Evolutionary conservation across 106 monocot species (phyloP).

Genomic region (Triglochin maritima): DNA sequence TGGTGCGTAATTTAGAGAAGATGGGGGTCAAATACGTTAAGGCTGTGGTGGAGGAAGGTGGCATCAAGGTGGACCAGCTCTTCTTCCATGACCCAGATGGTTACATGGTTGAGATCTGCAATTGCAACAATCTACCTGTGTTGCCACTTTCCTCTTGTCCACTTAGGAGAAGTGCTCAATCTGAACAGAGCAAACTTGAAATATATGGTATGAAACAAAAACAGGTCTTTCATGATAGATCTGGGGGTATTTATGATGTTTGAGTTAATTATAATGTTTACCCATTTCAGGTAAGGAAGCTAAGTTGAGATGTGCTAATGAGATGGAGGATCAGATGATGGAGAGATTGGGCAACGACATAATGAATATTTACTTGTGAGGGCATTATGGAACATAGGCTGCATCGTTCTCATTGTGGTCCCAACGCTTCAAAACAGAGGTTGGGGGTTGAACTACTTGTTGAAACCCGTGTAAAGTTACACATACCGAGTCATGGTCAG

Average conservation of each 20-base stretch:
- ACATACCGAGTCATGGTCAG: too few relatives aligned
- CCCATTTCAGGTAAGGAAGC: neutral
- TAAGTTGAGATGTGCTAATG: neutral
- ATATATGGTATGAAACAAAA: neutral
- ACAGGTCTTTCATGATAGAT: neutral
- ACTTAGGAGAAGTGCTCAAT: neutral
- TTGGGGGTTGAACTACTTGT: too few relatives aligned
- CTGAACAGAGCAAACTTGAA: neutral
- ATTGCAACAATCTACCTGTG: conserved; percentile 47
- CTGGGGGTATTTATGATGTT: neutral
- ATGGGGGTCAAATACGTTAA: conserved; percentile 48
- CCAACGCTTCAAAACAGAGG: too few relatives aligned
- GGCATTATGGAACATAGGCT: too few relatives aligned
- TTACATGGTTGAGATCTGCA: conserved; percentile 63
- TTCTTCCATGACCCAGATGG: conserved; percentile 70
- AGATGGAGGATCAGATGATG: conserved; percentile 5
- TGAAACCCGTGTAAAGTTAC: too few relatives aligned
- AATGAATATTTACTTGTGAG: conserved; percentile 6
- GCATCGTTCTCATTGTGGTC: too few relatives aligned
- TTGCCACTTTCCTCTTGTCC: conserved; percentile 38
- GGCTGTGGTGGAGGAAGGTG: conserved; percentile 37
- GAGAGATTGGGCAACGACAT: conserved; percentile 1
- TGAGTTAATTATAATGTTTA: neutral
- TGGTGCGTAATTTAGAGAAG: conserved; percentile 28
- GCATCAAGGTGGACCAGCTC: conserved; percentile 44